Conservation (phyloP, 345 rosid genomes). For the Lepidium didymum region DNA sequence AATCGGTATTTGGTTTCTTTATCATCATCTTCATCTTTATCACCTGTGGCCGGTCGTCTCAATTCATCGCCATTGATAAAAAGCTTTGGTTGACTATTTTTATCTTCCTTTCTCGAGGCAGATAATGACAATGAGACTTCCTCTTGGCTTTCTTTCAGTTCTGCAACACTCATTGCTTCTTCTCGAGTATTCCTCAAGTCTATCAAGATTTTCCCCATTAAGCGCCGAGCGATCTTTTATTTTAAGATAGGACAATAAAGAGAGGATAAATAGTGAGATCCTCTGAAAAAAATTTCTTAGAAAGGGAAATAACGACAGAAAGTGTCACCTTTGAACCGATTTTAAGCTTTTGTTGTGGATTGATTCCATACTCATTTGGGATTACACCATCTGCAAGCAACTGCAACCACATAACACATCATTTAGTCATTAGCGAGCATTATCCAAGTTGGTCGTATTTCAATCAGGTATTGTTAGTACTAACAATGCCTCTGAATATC, state of each 20-base stretch:
- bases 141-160: constrained; percentile 68
- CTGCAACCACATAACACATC: constrained; percentile 40
- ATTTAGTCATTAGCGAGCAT: background rate
- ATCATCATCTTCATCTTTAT: constrained; percentile 91
- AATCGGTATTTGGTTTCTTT: constrained; percentile 93
- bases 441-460: background rate
- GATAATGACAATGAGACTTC: constrained; percentile 34
- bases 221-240: constrained; percentile 81
- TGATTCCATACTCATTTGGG: constrained; percentile 96
- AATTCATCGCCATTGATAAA: constrained; percentile 47
- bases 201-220: constrained; percentile 93
- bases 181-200: constrained; percentile 95
- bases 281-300: background rate
- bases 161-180: constrained; percentile 90
- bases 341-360: constrained; percentile 93
- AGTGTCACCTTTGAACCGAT: constrained; percentile 85
- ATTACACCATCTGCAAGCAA: constrained; percentile 98
- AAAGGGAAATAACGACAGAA: background rate
- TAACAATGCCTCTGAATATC: background rate
- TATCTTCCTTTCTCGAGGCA: constrained; percentile 41
- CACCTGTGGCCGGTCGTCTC: constrained; percentile 66
- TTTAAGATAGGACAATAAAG: background rate
- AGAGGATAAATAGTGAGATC: background rate
- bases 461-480: background rate
- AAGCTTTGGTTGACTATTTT: constrained; percentile 45